Percentiles rank a stretch among this genome's conserved stretches.
These are phyloP conservation scores for Primulina eburnea DNA, from an alignment of 257 asterid species.

Conservation along the genomic window DNA sequence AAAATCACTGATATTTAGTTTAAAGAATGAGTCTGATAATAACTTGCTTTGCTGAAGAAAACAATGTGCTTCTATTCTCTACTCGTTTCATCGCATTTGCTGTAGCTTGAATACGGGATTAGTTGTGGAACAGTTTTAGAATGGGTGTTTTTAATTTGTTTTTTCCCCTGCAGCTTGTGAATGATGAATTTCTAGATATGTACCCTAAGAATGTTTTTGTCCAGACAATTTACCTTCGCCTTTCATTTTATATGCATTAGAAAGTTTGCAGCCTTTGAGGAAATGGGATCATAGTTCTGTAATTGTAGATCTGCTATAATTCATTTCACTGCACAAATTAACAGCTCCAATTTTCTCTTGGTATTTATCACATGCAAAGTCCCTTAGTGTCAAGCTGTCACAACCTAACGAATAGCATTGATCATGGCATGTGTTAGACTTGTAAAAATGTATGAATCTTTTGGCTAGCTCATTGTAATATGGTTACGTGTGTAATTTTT, in stretches of 20 bases:
- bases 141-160: no score
- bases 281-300: neutral
- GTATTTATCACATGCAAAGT: neutral
- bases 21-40: neutral
- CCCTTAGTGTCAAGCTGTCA: neutral
- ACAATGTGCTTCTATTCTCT: neutral
- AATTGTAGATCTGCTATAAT: neutral
- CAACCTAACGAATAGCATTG: neutral
- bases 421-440: slow-evolving; percentile 5
- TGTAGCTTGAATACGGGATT: neutral
- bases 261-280: neutral
- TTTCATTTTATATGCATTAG: no score
- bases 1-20: neutral
- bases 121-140: no score
- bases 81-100: neutral
- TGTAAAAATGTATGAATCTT: neutral
- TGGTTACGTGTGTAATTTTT: neutral
- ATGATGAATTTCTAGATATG: neutral
- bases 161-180: no score
- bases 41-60: slow-evolving; percentile 1
- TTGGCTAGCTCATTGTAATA: neutral
- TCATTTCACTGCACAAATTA: neutral
- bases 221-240: neutral
- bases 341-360: neutral
- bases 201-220: neutral